phyloP scores from a whole-genome alignment of 768 basidiomycete species.

The Lactarius akahatsu region DNA sequence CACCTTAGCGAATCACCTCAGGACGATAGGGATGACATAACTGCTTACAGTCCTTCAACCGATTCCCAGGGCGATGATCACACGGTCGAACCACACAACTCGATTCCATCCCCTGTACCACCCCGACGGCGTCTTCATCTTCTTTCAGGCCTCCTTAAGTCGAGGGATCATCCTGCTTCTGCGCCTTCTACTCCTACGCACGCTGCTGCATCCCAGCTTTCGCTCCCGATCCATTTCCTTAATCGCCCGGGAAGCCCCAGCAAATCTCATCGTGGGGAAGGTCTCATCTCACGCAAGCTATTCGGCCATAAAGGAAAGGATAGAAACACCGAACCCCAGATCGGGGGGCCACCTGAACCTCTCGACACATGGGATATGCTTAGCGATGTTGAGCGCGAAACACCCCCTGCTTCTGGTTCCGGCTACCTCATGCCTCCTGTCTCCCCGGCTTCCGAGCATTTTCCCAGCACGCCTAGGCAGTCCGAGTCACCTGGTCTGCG shows the following conservation, averaged over 20 bases:
- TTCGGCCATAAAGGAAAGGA: constrained; percentile 30
- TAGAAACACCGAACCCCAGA: constrained; percentile 10
- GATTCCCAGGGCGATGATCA: constrained; percentile 21
- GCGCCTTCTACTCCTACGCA: constrained; percentile 29
- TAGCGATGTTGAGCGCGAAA: constrained; percentile 22
- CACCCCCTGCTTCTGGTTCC: constrained; percentile 3
- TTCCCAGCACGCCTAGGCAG: background rate
- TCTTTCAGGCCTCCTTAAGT: constrained; percentile 23
- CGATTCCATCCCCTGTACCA: constrained; percentile 22
- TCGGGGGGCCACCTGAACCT: constrained; percentile 20
- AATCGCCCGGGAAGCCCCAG: constrained; percentile 24
- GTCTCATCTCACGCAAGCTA: constrained; percentile 24
- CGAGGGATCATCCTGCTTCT: constrained; percentile 27
- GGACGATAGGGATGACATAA: constrained; percentile 20
- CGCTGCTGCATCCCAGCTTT: constrained; percentile 27
- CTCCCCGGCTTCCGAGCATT: constrained; percentile 8
- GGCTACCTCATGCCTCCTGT: background rate
- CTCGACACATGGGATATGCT: constrained; percentile 30
- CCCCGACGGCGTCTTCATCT: constrained; percentile 26
- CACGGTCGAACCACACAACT: constrained; percentile 3
- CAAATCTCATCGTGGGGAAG: constrained; percentile 23
- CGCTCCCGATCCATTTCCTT: constrained; percentile 26
- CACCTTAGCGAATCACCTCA: constrained; percentile 9
- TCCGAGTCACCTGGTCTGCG: constrained; percentile 13
- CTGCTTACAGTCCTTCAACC: constrained; percentile 22